These are phyloP conservation scores for Mucor ambiguus DNA, from an alignment of 371 early-diverging fungal species.

Conservation along the genomic window DNA sequence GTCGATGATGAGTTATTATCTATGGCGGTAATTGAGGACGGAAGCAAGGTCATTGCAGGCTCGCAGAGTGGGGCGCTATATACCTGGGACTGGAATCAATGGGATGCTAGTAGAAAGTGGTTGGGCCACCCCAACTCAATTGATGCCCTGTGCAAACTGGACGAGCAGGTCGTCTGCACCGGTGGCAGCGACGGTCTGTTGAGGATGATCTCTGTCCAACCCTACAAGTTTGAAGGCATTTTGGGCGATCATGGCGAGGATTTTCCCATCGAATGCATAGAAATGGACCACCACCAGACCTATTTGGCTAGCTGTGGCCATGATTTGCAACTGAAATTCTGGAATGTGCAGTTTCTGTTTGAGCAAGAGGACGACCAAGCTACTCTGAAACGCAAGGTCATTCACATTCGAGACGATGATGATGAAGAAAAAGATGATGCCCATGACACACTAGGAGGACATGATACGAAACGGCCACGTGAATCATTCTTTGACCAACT, in stretches of 20 bases:
- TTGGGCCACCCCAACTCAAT: slow-evolving; percentile 90
- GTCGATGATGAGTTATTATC: slow-evolving; percentile 91
- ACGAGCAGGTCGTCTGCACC: slow-evolving; percentile 79
- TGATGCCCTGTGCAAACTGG: slow-evolving; percentile 77
- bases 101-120: slow-evolving; percentile 68
- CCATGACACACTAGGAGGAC: background rate
- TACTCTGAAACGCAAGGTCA: background rate
- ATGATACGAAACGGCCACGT: slow-evolving; percentile 8
- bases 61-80: slow-evolving; percentile 82
- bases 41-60: slow-evolving; percentile 80
- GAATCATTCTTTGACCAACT: slow-evolving; percentile 8
- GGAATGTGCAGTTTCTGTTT: slow-evolving; percentile 70
- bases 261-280: slow-evolving; percentile 82
- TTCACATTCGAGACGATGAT: background rate
- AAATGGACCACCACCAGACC: slow-evolving; percentile 58
- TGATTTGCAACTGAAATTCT: slow-evolving; percentile 82
- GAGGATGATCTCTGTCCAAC: slow-evolving; percentile 5
- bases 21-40: slow-evolving; percentile 72
- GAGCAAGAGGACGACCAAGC: background rate
- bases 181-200: slow-evolving; percentile 83
- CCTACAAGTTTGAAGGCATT: slow-evolving; percentile 67
- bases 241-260: slow-evolving; percentile 82
- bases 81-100: slow-evolving; percentile 75
- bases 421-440: background rate
- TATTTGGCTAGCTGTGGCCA: slow-evolving; percentile 82